These are phyloP conservation scores for Nicotiana tabacum DNA, from an alignment of 257 asterid species.

Conservation along the genomic window DNA sequence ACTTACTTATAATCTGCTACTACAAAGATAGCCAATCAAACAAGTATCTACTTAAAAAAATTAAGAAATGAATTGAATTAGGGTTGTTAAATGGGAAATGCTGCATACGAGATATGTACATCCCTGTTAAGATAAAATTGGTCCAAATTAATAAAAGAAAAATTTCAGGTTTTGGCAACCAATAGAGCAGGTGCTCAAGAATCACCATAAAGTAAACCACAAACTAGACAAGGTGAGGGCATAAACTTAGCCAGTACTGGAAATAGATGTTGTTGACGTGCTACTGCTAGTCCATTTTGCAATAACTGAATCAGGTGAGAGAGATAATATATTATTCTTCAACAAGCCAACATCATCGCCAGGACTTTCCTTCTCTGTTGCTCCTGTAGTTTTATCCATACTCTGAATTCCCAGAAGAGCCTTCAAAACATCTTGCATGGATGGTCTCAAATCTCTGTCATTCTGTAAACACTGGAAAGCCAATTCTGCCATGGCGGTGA, in stretches of 20 bases:
- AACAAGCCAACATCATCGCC: constrained; percentile 34
- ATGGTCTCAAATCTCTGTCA: constrained; percentile 65
- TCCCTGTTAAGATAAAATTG: neutral
- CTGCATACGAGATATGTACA: constrained; percentile 19
- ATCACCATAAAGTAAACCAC: neutral
- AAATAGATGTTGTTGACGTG: constrained; percentile 3
- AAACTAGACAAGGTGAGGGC: neutral
- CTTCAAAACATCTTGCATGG: constrained; percentile 61
- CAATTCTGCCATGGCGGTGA: constrained; percentile 50
- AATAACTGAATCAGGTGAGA: constrained; percentile 29
- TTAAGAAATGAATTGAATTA: neutral
- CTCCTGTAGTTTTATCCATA: constrained; percentile 21
- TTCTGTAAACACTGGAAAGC: constrained; percentile 70
- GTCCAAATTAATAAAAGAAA: neutral
- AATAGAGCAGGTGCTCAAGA: neutral
- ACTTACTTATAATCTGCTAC: neutral
- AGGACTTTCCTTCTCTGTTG: constrained; percentile 30
- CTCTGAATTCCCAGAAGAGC: constrained; percentile 36
- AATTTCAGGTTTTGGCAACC: neutral
- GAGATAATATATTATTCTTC: constrained; percentile 2
- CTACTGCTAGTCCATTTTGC: constrained; percentile 16
- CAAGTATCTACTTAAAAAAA: neutral
- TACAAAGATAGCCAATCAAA: neutral
- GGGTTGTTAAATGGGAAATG: neutral
- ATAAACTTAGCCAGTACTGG: constrained; percentile 2